phyloP scores from a whole-genome alignment of 1,284 basidiomycete genomes.

The Peniophora sp. region DNA sequence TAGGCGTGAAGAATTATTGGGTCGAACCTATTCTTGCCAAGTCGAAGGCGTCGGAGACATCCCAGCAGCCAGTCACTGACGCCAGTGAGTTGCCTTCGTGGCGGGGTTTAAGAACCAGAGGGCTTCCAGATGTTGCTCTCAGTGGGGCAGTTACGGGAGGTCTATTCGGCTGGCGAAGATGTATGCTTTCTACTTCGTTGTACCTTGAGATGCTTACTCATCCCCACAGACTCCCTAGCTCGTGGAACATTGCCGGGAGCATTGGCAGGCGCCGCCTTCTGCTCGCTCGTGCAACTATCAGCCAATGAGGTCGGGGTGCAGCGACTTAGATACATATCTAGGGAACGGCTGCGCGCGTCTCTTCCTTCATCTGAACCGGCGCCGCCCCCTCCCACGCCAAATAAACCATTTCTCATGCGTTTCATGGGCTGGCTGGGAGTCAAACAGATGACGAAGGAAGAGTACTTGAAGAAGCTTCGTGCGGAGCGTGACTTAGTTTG shows the following conservation, averaged over 20 bases:
- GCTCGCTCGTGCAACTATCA: conserved; percentile 49
- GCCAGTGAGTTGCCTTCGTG: no score
- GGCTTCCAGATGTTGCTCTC: no score
- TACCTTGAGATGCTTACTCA: neutral
- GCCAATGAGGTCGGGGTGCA: conserved; percentile 57
- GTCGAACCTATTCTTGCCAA: no score
- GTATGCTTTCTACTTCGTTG: conserved; percentile 22
- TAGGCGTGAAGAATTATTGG: no score
- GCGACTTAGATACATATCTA: conserved; percentile 47
- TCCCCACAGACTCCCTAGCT: conserved; percentile 27
- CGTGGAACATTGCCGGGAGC: conserved; percentile 41
- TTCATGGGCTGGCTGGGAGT: conserved; percentile 41
- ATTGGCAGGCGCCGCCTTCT: conserved; percentile 43
- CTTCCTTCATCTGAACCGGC: conserved; percentile 7
- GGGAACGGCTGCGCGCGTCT: conserved; percentile 10
- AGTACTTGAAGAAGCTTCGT: conserved; percentile 50
- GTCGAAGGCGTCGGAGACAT: no score
- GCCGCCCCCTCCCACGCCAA: conserved; percentile 7
- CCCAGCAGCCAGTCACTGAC: no score
- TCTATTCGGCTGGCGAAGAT: conserved; percentile 35
- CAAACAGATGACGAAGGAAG: conserved; percentile 50
- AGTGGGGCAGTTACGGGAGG: conserved; percentile 54
- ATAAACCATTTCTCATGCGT: conserved; percentile 19
- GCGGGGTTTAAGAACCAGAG: no score
- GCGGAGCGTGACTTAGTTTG: conserved; percentile 42